Base-by-base conservation (phyloP, 1,139 yeast species). In the Hyphopichia burtonii region DNA sequence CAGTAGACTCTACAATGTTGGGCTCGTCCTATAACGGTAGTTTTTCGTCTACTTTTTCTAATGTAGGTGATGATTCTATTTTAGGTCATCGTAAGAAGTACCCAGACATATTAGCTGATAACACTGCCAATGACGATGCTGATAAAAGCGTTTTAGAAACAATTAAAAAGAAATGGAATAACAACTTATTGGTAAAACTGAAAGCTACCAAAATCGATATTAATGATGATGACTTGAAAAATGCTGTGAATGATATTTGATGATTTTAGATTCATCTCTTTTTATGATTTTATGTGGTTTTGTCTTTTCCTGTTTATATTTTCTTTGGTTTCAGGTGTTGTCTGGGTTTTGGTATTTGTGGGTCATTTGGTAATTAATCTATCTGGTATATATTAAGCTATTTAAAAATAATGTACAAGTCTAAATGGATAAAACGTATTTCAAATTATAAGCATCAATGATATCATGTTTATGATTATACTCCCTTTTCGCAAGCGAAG, bases 1-100 rank as follows among this genome's bases (percentile, higher is more conserved):
- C 78, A 1, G 72, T 73, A 36, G 78, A 73, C 44, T 66, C 77
- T 19, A 73, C 78, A 2, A 68, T 73, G 71, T 57, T 72, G 41
- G 76, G 76, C 1, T 70, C 76, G 0, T 62, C 68, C 9, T 63
- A 59, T 39, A 65, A 63, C 45, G 54, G 54, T 28, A 63, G 70
- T 5, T 63, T 65, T 34, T 65, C 73, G 2, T 61, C 69, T 3
- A 56, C 63, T 15, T 66, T 65, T 47, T 65, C 69, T 34, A 61
- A 63, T 38, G 60, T 66, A 42, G 61, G 58, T 11, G 68, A 66
- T 39, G 74, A 68, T 35, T 65, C 70, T 8, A 49, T 61, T 6
- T 40, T 50, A 7, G 56, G 51, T 14, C 44, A 44, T 35, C 53
- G 50, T 36, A 63, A 44, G 42, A 52, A 49, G 41, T 46, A 44